Evolutionary conservation across 1,284 basidiomycete species (phyloP).

Genomic region (Fomitopsis palustris): DNA sequence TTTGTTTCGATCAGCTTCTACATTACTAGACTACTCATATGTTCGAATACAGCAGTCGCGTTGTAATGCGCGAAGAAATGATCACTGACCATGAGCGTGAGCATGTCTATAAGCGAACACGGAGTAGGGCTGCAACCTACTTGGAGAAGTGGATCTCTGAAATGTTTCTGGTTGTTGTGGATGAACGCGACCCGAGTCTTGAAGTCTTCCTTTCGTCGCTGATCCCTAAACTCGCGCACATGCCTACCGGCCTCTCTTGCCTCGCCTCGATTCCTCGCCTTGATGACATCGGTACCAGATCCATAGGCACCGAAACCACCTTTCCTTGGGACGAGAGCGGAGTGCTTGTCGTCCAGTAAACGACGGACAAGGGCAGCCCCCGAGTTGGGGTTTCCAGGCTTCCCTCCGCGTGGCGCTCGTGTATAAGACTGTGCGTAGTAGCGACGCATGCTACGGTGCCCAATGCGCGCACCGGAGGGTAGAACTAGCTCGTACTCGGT

Average conservation of each 20-base stretch:
- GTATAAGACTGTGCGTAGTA: slow-evolving; percentile 88
- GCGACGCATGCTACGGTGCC: slow-evolving; percentile 83
- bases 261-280: slow-evolving; percentile 92
- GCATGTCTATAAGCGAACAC: neutral
- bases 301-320: slow-evolving; percentile 88
- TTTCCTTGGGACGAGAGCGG: slow-evolving; percentile 77
- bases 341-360: slow-evolving; percentile 76
- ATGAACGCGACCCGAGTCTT: slow-evolving; percentile 78
- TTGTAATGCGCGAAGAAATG: neutral
- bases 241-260: slow-evolving; percentile 91
- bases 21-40: neutral
- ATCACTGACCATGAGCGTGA: slow-evolving; percentile 5
- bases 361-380: slow-evolving; percentile 72
- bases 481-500: slow-evolving; percentile 88
- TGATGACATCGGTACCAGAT: slow-evolving; percentile 75
- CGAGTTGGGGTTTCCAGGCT: slow-evolving; percentile 60
- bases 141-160: slow-evolving; percentile 46
- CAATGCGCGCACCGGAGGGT: slow-evolving; percentile 89
- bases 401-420: slow-evolving; percentile 29
- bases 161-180: slow-evolving; percentile 91
- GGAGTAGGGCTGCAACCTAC: slow-evolving; percentile 9
- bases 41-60: neutral
- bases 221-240: slow-evolving; percentile 83
- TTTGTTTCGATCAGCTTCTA: neutral
- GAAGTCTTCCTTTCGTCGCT: slow-evolving; percentile 76